Percentiles rank a stretch among this genome's conserved stretches.
Evolutionary conservation across 192 early-diverging fungal genomes (phyloP).

Genomic region (Backusella westeae): DNA sequence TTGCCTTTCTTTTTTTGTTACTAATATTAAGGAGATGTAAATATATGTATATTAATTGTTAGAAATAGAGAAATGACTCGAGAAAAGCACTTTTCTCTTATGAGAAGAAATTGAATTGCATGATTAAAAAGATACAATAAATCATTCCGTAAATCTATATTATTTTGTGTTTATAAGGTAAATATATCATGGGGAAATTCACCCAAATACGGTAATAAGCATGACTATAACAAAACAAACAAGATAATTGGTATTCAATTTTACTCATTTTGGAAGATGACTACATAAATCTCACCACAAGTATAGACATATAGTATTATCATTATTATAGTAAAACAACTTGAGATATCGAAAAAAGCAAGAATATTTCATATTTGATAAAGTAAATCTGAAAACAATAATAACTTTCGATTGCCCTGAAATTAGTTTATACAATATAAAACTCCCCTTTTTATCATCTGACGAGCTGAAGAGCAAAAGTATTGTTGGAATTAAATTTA

Average conservation of each 20-base stretch:
- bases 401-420: not conserved
- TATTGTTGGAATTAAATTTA: not conserved
- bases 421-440: not conserved
- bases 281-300: not conserved
- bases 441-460: not conserved
- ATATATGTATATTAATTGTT: not conserved
- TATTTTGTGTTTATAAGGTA: not conserved
- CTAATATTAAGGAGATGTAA: not conserved
- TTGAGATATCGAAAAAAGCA: not conserved
- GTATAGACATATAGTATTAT: not conserved
- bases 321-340: not conserved
- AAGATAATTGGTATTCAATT: conserved; percentile 6
- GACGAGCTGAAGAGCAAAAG: not conserved
- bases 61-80: not conserved
- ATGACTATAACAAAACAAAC: not conserved
- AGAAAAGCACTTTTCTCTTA: not conserved
- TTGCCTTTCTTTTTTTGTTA: not conserved
- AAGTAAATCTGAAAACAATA: not conserved
- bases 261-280: not conserved
- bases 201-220: not conserved
- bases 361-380: not conserved
- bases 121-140: not conserved
- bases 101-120: not conserved
- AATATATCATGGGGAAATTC: conserved; percentile 2
- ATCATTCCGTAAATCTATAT: not conserved